Percentiles rank a stretch among this genome's conserved stretches.
These are phyloP conservation scores for Rheum nobile DNA, from an alignment of 148 eudicot genomes.

Conservation along the genomic window DNA sequence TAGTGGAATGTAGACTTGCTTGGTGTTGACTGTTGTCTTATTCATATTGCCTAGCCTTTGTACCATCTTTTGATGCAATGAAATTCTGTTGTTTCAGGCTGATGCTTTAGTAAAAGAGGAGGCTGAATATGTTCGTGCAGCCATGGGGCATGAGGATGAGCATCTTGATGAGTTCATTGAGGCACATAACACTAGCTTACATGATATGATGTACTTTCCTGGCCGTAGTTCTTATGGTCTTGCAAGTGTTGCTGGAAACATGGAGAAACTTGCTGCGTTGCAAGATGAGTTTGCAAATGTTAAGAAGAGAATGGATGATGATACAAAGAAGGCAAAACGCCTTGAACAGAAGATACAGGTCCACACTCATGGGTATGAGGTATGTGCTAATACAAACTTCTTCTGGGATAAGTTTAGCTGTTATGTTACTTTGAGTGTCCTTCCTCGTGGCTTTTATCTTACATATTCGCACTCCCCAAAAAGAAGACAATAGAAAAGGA, in stretches of 20 bases:
- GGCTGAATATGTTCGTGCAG: constrained; percentile 44
- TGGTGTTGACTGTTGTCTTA: neutral
- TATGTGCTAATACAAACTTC: constrained; percentile 8
- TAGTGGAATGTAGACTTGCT: neutral
- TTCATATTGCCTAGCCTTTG: neutral
- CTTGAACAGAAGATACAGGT: constrained; percentile 81
- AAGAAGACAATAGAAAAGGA: neutral
- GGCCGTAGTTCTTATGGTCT: constrained; percentile 78
- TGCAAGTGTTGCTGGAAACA: constrained; percentile 81
- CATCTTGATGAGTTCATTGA: constrained; percentile 75
- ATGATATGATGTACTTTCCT: constrained; percentile 87
- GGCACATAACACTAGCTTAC: constrained; percentile 68
- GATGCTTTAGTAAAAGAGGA: constrained; percentile 57
- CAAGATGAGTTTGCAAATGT: constrained; percentile 85
- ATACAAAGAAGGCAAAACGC: constrained; percentile 76
- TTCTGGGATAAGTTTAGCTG: neutral
- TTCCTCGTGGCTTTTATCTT: neutral
- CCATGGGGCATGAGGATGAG: constrained; percentile 80
- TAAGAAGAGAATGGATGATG: constrained; percentile 88
- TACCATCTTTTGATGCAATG: neutral
- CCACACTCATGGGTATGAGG: constrained; percentile 89
- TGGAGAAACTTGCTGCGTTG: constrained; percentile 73
- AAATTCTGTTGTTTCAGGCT: constrained; percentile 40
- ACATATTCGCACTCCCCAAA: neutral
- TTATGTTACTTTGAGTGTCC: neutral